A percentile compares a stretch with the other conserved stretches of the same genome.
These are phyloP conservation scores for Coemansia sp. DNA, from an alignment of 192 early-diverging fungal genomes.

Conservation along the genomic window DNA sequence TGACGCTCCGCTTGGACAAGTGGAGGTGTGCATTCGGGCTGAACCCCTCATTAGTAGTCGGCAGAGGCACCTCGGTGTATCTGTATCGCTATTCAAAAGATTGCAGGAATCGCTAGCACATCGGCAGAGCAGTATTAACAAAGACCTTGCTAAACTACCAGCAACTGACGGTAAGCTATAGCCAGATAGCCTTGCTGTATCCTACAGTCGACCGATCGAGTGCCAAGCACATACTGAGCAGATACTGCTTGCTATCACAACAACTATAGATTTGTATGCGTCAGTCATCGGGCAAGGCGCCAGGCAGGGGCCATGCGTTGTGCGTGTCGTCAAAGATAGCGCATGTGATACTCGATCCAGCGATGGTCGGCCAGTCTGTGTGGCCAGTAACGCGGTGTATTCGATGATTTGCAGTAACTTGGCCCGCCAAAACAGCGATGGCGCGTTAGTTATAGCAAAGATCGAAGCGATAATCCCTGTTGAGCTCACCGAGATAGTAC, in stretches of 20 bases:
- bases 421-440: neutral
- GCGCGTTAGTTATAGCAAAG: neutral
- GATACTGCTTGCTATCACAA: neutral
- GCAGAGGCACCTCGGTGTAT: slow-evolving; percentile 15
- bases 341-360: neutral
- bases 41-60: neutral
- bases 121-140: slow-evolving; percentile 4
- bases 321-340: neutral
- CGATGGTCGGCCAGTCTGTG: slow-evolving; percentile 15
- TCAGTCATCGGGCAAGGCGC: neutral
- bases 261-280: slow-evolving; percentile 7
- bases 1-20: slow-evolving; percentile 39
- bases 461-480: slow-evolving; percentile 32
- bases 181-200: neutral
- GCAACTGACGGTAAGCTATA: slow-evolving; percentile 1
- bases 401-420: slow-evolving; percentile 7
- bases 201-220: neutral
- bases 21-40: slow-evolving; percentile 28
- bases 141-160: neutral
- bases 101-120: slow-evolving; percentile 21
- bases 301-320: slow-evolving; percentile 9
- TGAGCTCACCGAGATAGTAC: slow-evolving; percentile 37
- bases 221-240: neutral
- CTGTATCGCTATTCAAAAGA: slow-evolving; percentile 11
- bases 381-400: slow-evolving; percentile 11